Evolutionary conservation across 1,284 basidiomycete genomes (phyloP), one percentile per base, ranked within the genome.

Genomic region (Tetrapyrgos nigripes): DNA sequence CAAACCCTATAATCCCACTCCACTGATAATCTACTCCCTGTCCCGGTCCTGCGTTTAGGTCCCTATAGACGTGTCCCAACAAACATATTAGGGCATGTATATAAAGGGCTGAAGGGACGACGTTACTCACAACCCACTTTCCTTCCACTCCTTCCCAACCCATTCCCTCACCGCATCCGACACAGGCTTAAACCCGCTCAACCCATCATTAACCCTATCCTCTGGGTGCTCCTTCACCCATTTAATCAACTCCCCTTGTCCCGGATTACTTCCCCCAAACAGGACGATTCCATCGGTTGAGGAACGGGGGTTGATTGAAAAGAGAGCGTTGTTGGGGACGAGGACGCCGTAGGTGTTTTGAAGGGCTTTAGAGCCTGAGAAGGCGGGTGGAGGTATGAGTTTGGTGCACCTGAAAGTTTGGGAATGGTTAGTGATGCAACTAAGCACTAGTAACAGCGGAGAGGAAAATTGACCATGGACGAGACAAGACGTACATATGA

Each of bases 221-320:
- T 45, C 29, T n/a, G 28, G 35, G 24, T 37, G 27, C 37, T 58
- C 43, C 13, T 48, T 28, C 31, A 40, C 19, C 29, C 50, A 26
- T 28, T 27, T 19, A 26, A 29, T 4, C n/a, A 24, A 27, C 5
- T 49, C n/a, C 13, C 8, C 23, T 46, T 23, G 19, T 46, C 37
- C 37, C 4, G 45, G 28, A 47, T 55, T 59, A 4, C 58, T 47
- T 44, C 58, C 58, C 2, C 58, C 58, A 0, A 59, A 48, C 5
- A 59, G 54, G 13, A 59, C 54, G 29, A 59, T 55, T 4, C 58
- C 58, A 50, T 59, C 58, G 47, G 58, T 9, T 48, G 47, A 27
- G 50, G 58, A 33, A 9, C 37, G 37, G 17, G 37, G 17, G 37
- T 40, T 40, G 37, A 40, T 40, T 5, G 37, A 40, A n/a, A 40